A percentile compares a stretch with the other conserved stretches of the same genome.
These are phyloP conservation scores for Hypericum androsaemum DNA, from an alignment of 345 rosid species.

Conservation along the genomic window DNA sequence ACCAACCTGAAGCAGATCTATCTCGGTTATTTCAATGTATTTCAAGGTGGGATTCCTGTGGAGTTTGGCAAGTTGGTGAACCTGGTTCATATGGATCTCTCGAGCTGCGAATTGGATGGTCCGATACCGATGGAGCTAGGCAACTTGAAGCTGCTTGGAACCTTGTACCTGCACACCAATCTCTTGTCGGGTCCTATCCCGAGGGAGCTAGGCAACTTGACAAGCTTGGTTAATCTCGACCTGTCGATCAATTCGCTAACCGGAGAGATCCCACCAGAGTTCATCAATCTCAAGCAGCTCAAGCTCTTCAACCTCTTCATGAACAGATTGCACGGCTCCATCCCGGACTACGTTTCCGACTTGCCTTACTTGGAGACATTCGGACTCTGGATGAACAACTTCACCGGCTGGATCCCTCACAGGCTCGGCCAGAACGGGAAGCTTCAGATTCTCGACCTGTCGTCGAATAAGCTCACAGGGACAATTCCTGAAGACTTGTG, in stretches of 20 bases:
- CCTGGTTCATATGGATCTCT: slow-evolving; percentile 64
- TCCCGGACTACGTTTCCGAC: slow-evolving; percentile 54
- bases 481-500: slow-evolving; percentile 21
- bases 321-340: slow-evolving; percentile 71
- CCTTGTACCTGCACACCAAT: slow-evolving; percentile 62
- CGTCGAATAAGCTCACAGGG: slow-evolving; percentile 87
- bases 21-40: slow-evolving; percentile 68
- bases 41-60: slow-evolving; percentile 60
- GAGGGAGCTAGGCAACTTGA: slow-evolving; percentile 61
- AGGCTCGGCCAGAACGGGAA: slow-evolving; percentile 65
- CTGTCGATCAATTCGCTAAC: slow-evolving; percentile 68
- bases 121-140: slow-evolving; percentile 55
- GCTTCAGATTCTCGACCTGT: slow-evolving; percentile 58
- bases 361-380: slow-evolving; percentile 49
- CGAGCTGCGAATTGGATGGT: slow-evolving; percentile 69
- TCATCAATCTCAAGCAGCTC: slow-evolving; percentile 47
- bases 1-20: slow-evolving; percentile 49
- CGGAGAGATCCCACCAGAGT: slow-evolving; percentile 67
- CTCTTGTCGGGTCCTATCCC: slow-evolving; percentile 59
- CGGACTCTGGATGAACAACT: slow-evolving; percentile 78
- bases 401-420: slow-evolving; percentile 70
- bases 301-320: slow-evolving; percentile 62
- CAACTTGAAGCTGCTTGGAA: slow-evolving; percentile 50
- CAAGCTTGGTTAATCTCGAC: slow-evolving; percentile 52
- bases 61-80: slow-evolving; percentile 52